A percentile compares a stretch with the other conserved stretches of the same genome.
Conservation (phyloP, 768 basidiomycete genomes). For the Cyclocybe cylindracea region DNA sequence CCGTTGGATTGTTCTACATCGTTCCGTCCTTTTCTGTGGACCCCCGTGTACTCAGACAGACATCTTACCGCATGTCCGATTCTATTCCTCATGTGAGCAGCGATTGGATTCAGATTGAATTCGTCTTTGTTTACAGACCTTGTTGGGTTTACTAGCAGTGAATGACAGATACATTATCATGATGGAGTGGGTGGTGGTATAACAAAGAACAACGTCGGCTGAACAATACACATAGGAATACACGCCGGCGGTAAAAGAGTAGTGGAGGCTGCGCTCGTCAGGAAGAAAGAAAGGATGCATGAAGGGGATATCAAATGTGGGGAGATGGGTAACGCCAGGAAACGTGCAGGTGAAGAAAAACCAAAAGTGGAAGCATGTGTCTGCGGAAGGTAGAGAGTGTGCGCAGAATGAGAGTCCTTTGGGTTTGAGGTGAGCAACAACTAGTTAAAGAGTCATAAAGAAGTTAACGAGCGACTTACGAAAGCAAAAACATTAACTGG, state of each 20-base stretch:
- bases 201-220: constrained; percentile 9
- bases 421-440: constrained; percentile 12
- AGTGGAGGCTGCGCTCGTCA: constrained; percentile 7
- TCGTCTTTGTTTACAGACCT: background rate
- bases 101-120: background rate
- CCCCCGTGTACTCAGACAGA: background rate
- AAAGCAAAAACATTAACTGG: constrained; percentile 9
- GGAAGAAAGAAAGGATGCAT: constrained; percentile 1
- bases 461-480: constrained; percentile 14
- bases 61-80: too few species aligned
- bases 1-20: background rate
- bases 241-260: constrained; percentile 5
- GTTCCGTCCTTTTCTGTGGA: background rate
- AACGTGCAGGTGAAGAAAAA: background rate
- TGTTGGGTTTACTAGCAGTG: background rate
- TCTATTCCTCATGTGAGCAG: too few species aligned
- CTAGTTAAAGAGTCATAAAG: background rate
- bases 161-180: constrained; percentile 13
- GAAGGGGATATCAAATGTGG: background rate
- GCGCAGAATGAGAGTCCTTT: constrained; percentile 9
- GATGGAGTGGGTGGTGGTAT: background rate
- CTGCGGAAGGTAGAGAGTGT: constrained; percentile 6
- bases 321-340: background rate
- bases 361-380: constrained; percentile 5
- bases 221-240: constrained; percentile 11